Conservation (phyloP, 768 basidiomycete species). For the Boletus insuetus region DNA sequence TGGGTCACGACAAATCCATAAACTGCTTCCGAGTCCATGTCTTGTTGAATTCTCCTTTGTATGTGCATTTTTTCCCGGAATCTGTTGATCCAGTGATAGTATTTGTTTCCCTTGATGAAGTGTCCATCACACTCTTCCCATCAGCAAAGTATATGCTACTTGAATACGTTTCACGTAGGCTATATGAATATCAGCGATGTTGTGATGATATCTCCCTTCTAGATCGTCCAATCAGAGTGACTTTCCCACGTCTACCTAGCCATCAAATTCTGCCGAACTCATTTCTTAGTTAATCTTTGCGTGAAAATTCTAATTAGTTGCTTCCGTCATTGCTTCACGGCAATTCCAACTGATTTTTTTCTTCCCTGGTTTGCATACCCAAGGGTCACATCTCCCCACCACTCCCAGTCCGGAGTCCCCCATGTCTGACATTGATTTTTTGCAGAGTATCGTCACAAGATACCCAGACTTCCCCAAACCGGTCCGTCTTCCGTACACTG, state of each 20-base stretch:
- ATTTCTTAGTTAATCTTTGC: background rate
- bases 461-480: conserved; percentile 89
- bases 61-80: too few species aligned
- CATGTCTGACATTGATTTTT: conserved; percentile 76
- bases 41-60: too few species aligned
- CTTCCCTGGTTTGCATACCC: background rate
- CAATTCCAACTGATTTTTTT: conserved; percentile 1
- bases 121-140: too few species aligned
- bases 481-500: conserved; percentile 41
- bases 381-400: background rate
- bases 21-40: too few species aligned
- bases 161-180: too few species aligned
- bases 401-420: background rate
- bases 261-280: background rate
- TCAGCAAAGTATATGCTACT: too few species aligned
- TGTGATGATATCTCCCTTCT: background rate
- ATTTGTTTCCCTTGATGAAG: too few species aligned
- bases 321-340: conserved; percentile 9
- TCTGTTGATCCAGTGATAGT: too few species aligned
- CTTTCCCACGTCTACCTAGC: background rate
- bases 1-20: too few species aligned
- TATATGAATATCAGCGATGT: too few species aligned
- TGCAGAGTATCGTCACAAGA: conserved; percentile 56
- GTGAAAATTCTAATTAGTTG: background rate
- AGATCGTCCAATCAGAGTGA: background rate